Evolutionary conservation across 2,329 filamentous ascomycete species (phyloP), one percentile per base, ranked within the genome.

Genomic region (Alternaria alternata): DNA sequence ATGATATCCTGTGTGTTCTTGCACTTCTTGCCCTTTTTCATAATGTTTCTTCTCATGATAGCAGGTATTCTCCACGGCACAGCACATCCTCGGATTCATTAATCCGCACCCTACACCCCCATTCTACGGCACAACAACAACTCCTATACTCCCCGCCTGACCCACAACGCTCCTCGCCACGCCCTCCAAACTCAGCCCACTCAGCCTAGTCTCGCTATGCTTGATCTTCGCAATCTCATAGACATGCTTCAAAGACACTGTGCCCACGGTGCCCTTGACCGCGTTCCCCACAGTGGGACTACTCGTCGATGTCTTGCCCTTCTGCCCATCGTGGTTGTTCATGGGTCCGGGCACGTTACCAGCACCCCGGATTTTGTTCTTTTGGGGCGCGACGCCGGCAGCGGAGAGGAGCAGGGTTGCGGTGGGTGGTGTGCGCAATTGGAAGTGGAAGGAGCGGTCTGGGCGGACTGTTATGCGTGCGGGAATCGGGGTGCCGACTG

Each of bases 191-290:
- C 89, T 93, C 89, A 94, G 91, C 0, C 90, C 89, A 75, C 70
- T 75, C 66, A 85, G 65, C 57, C 82, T 72, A 41, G 70, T 74
- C 79, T 85, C 82, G 2, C 68, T 66, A 55, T 80, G 90, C 86
- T 99, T 99, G 75, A 99, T 96, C 85, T 92, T 94, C 67, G 95
- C 95, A 80, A 99, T 98, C 82, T 98, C 94, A 81, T 93, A 98
- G 22, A 99, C 84, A 81, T 99, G 95, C 84, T 99, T 99, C 74
- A 99, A 82, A 72, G 91, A 95, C 57, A 99, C 86, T 4, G 87
- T 90, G 59, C 94, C 95, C n/a, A 96, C 87, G 7, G 83, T 88
- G 69, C 96, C 92, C 62, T 89, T 85, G 1, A 89, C 91, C 0
- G 92, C 91, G 56, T 88, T 90, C 1, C 75, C 77, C 6, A 61